Evolutionary conservation across 371 early-diverging fungal species (phyloP).

Genomic region (Lichtheimia ornata): DNA sequence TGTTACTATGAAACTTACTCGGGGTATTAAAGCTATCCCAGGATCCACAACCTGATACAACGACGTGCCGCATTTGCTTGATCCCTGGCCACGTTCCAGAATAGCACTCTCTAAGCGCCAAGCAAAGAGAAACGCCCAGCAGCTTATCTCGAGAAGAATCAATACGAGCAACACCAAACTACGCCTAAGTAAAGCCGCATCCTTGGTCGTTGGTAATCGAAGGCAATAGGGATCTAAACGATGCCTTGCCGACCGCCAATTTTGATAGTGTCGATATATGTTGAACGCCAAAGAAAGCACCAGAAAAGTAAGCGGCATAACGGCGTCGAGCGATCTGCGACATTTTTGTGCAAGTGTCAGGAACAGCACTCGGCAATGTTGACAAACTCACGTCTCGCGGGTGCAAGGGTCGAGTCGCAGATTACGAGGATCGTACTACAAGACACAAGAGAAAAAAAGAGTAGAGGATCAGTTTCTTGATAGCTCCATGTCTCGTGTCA

Average conservation of each 20-base stretch:
- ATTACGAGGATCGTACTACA: conserved; percentile 12
- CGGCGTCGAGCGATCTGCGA: conserved; percentile 36
- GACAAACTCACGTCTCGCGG: conserved; percentile 32
- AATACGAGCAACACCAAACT: conserved; percentile 34
- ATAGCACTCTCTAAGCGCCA: conserved; percentile 52
- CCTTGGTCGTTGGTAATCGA: conserved; percentile 41
- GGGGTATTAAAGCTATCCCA: conserved; percentile 35
- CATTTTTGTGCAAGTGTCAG: not conserved
- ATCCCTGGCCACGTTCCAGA: conserved; percentile 25
- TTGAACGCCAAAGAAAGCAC: conserved; percentile 28
- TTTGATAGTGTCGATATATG: conserved; percentile 20
- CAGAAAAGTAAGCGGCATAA: conserved; percentile 33
- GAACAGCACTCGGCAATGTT: not conserved
- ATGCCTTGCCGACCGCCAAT: conserved; percentile 10
- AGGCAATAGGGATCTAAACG: conserved; percentile 20
- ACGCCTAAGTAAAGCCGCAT: conserved; percentile 30
- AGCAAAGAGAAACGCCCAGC: conserved; percentile 52
- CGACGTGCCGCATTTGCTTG: conserved; percentile 23
- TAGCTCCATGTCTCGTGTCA: not conserved
- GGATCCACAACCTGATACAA: conserved; percentile 44
- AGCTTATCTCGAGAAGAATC: conserved; percentile 42
- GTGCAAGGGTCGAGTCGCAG: conserved; percentile 32
- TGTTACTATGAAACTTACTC: conserved; percentile 26
- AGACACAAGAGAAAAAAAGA: not conserved
- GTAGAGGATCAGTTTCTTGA: conserved; percentile 8